Evolutionary conservation across 2,329 filamentous ascomycete genomes (phyloP), one percentile per base, ranked within the genome.

Genomic region (Chalaropsis thielavioides): DNA sequence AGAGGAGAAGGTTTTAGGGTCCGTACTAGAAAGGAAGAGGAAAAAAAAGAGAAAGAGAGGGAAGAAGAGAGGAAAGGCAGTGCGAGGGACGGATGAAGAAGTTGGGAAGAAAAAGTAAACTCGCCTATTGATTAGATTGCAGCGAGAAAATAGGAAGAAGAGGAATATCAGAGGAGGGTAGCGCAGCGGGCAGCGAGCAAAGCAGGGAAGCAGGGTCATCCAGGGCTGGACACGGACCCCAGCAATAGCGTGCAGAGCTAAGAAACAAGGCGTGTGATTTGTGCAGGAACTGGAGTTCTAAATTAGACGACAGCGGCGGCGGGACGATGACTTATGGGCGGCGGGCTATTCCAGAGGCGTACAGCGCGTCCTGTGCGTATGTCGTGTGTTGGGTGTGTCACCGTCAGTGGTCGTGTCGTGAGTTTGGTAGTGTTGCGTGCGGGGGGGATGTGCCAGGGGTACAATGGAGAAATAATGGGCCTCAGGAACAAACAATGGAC

Each of bases 121-220:
- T 51, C n/a, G 46, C 46, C 46, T 51, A 24, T 61, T 49, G 43
- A 58, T 64, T 62, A 65, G 56, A 61, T 59, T 66, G 46, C 60
- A 31, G 60, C 68, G 66, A 40, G 64, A 68, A 65, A 62, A 61
- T 66, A 49, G 68, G 66, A 43, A 63, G 67, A 65, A 58, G 59
- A 66, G 31, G 44, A n/a, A n/a, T n/a, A n/a, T n/a, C n/a, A n/a
- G n/a, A n/a, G n/a, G n/a, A n/a, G n/a, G n/a, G n/a, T n/a, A n/a
- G n/a, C n/a, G n/a, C n/a, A n/a, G n/a, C n/a, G n/a, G n/a, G n/a
- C n/a, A 49, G 41, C 22, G 60, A 24, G 31, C 58, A 15, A 41
- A 41, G 60, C 24, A 62, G 59, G 64, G 44, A 41, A 40, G 51
- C 61, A 63, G 64, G 62, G 46, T 62, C 62, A 61, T 62, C 56